These are phyloP conservation scores for Colletotrichum liriopes DNA, from an alignment of 2,329 filamentous ascomycete genomes.

Conservation along the genomic window DNA sequence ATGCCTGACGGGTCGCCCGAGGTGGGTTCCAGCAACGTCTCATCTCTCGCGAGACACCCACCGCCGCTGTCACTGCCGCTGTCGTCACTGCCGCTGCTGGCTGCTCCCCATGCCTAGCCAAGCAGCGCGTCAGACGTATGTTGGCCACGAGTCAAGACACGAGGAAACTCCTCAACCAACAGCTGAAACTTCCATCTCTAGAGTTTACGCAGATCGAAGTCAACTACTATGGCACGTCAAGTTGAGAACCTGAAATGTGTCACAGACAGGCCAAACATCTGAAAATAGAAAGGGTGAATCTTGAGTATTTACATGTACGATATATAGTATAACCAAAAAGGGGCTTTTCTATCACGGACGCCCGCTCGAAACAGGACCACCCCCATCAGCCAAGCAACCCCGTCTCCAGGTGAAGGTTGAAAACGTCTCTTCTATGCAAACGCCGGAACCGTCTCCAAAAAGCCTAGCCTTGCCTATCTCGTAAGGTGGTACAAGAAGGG, in stretches of 20 bases:
- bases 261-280: accelerated
- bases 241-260: too few species aligned
- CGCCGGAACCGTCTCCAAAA: constrained; percentile 24
- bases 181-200: not conserved
- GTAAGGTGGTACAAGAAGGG: not conserved
- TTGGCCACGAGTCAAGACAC: constrained; percentile 17
- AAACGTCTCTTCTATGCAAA: constrained; percentile 17
- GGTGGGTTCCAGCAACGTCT: not conserved
- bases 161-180: not conserved
- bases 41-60: not conserved
- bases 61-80: not conserved
- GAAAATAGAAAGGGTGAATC: not conserved
- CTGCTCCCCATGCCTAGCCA: not conserved
- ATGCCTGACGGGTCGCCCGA: not conserved
- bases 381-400: not conserved
- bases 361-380: not conserved
- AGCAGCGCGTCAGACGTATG: not conserved
- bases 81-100: not conserved
- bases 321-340: not conserved
- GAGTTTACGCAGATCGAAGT: not conserved
- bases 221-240: too few species aligned
- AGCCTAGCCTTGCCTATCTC: not conserved
- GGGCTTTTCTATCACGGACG: constrained; percentile 4
- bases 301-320: constrained; percentile 6
- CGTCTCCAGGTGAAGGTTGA: not conserved